Base-by-base conservation (phyloP, 306 rosid species). In the Vachellia pachyceras region DNA sequence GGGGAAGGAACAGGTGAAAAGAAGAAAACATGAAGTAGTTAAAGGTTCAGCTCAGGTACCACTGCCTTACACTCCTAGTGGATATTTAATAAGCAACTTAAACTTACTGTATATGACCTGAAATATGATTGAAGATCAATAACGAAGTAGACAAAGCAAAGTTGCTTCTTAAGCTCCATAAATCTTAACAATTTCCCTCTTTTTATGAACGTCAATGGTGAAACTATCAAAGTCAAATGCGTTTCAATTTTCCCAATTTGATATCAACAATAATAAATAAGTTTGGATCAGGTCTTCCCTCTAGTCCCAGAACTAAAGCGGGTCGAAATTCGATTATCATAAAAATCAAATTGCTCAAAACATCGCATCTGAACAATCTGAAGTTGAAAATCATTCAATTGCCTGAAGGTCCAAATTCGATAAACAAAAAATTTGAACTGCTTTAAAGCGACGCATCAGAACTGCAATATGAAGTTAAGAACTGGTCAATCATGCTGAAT, bases 171-270 rank as follows among this genome's bases (percentile, higher is more conserved):
- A 12, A 22, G 15, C 54, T 65, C 44, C 61, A 69, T 77, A 71
- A 60, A 82, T 82, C 82, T 71, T 77, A 42, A 57, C 77, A 14
- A 69, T 36, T 22, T 25, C 44, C 82, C 71, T 15, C 58, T 17
- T 54, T 54, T 23, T 54, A 18, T 2, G 60, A 54, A 54, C 9
- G 83, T 79, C 86, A 79, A 73, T 40, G 55, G 36, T 11, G 36
- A 41, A 42, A 36, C 29, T 17, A 67, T 73, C 20, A 22, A 73
- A 83, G 35, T 67, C 7, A 78, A 73, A 42, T 45, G 40, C 76
- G 73, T 67, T 83, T 66, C 58, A 5, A 22, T 46, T 44, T 58
- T 76, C 64, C 52, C 23, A 67, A 40, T 61, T 49, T 67, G 60
- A 50, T 9, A 7, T 67, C 33, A 29, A 64, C 2, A 78, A 6